Evolutionary conservation across 768 basidiomycete genomes (phyloP).

Genomic region (Asterophora parasitica): DNA sequence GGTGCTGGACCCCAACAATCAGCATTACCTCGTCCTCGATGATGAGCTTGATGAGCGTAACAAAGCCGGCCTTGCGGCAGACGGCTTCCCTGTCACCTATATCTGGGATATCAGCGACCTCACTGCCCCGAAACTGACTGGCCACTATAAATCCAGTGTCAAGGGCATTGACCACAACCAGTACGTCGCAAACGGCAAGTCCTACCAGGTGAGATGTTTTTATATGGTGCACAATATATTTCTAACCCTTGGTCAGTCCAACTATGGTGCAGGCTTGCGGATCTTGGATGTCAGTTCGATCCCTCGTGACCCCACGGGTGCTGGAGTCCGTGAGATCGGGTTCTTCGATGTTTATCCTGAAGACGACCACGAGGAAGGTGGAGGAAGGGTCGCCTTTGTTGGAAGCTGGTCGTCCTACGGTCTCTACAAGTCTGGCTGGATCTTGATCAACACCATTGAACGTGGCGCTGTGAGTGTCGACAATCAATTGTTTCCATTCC

Average conservation of each 20-base stretch:
- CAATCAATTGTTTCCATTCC: too few relatives aligned
- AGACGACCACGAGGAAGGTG: slow-evolving; percentile 7
- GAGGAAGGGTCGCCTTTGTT: slow-evolving; percentile 8
- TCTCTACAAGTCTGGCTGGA: slow-evolving; percentile 13
- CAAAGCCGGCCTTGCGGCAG: slow-evolving; percentile 16
- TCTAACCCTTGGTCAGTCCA: slow-evolving; percentile 9
- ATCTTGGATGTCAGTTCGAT: slow-evolving; percentile 25
- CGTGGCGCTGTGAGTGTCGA: too few relatives aligned
- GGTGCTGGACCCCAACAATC: slow-evolving; percentile 24
- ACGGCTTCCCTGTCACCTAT: slow-evolving; percentile 23
- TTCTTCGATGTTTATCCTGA: slow-evolving; percentile 23
- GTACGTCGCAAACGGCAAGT: slow-evolving; percentile 22
- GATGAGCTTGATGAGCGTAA: slow-evolving; percentile 25
- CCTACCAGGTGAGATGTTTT: slow-evolving; percentile 16
- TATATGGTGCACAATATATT: neutral
- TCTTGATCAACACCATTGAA: slow-evolving; percentile 16
- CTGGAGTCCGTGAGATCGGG: slow-evolving; percentile 20
- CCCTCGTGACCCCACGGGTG: slow-evolving; percentile 24
- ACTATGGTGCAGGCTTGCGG: slow-evolving; percentile 26
- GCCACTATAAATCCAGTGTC: slow-evolving; percentile 22
- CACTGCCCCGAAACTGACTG: slow-evolving; percentile 22
- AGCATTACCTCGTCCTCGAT: slow-evolving; percentile 24
- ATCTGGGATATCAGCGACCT: slow-evolving; percentile 28
- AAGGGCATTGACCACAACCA: slow-evolving; percentile 27
- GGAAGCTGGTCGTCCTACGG: slow-evolving; percentile 15